phyloP scores from a whole-genome alignment of 768 basidiomycete genomes.

The Nidularia pulvinata region DNA sequence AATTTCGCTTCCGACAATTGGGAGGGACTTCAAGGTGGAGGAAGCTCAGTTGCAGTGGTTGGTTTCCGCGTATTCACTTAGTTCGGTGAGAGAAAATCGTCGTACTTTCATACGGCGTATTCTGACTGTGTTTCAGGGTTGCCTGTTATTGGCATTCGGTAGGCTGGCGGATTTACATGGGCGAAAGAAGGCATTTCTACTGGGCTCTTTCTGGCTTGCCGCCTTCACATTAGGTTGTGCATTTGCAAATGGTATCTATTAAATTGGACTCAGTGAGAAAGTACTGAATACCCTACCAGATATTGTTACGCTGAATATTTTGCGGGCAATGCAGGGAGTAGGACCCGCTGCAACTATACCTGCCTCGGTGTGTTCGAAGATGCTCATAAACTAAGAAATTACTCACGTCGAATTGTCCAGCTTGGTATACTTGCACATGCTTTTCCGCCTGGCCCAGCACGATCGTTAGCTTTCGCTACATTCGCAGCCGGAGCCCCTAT shows the following conservation, averaged over 20 bases:
- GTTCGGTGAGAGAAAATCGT: slow-evolving; percentile 40
- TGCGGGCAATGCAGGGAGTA: slow-evolving; percentile 81
- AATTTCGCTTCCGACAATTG: slow-evolving; percentile 55
- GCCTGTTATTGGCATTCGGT: slow-evolving; percentile 75
- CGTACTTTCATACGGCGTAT: background rate
- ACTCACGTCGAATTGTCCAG: slow-evolving; percentile 30
- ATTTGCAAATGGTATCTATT: slow-evolving; percentile 51
- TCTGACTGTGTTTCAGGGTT: slow-evolving; percentile 46
- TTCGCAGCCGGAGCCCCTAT: slow-evolving; percentile 87
- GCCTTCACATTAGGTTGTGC: slow-evolving; percentile 65
- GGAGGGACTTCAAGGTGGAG: slow-evolving; percentile 41
- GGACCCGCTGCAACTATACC: slow-evolving; percentile 79
- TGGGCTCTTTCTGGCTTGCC: slow-evolving; percentile 53
- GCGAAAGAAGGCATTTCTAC: slow-evolving; percentile 63
- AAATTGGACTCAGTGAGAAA: background rate
- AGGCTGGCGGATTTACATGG: slow-evolving; percentile 83
- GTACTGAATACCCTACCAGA: too few relatives aligned
- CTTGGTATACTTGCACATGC: slow-evolving; percentile 82
- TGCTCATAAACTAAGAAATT: background rate
- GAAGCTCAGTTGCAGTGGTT: slow-evolving; percentile 67
- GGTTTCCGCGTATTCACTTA: slow-evolving; percentile 63
- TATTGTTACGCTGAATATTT: slow-evolving; percentile 59
- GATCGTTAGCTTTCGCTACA: slow-evolving; percentile 79
- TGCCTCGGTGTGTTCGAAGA: slow-evolving; percentile 45
- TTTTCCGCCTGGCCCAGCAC: slow-evolving; percentile 65